Conservation (phyloP, 331 rosid species). For the Stylosanthes scabra region DNA sequence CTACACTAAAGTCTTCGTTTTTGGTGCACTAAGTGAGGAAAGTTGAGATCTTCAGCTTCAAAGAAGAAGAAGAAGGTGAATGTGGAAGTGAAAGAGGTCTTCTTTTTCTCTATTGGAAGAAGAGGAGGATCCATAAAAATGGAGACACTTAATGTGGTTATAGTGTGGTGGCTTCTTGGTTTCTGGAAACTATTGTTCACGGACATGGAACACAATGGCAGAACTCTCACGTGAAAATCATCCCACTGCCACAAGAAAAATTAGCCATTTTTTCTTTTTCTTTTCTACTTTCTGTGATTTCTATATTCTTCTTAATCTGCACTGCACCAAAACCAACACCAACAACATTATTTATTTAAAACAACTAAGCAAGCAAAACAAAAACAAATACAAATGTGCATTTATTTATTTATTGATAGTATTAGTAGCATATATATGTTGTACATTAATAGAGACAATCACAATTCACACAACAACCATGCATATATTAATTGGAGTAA, state of each 20-base stretch:
- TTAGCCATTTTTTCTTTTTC: slow-evolving; percentile 52
- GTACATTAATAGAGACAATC: neutral
- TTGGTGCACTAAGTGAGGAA: no score
- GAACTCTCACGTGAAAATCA: slow-evolving; percentile 75
- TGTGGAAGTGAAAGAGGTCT: no score
- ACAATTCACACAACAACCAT: neutral
- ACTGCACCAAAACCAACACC: slow-evolving; percentile 30
- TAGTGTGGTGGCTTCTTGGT: slow-evolving; percentile 31
- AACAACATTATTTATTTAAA: neutral
- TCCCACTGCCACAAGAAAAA: slow-evolving; percentile 48
- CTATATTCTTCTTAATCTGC: slow-evolving; percentile 55
- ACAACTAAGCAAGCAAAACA: slow-evolving; percentile 28
- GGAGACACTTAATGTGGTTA: slow-evolving; percentile 6
- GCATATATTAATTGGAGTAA: neutral
- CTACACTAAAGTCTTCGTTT: no score
- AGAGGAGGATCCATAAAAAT: no score
- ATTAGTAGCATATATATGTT: neutral
- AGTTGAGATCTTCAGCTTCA: no score
- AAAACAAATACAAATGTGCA: slow-evolving; percentile 19
- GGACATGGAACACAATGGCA: slow-evolving; percentile 51
- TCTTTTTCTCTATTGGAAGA: no score
- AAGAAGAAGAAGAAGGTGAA: no score
- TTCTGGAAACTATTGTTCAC: slow-evolving; percentile 56
- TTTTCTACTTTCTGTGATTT: slow-evolving; percentile 62
- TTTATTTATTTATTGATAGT: neutral